Base-by-base conservation (phyloP, 176 grass and related monocot genomes). In the Paspalum notatum region DNA sequence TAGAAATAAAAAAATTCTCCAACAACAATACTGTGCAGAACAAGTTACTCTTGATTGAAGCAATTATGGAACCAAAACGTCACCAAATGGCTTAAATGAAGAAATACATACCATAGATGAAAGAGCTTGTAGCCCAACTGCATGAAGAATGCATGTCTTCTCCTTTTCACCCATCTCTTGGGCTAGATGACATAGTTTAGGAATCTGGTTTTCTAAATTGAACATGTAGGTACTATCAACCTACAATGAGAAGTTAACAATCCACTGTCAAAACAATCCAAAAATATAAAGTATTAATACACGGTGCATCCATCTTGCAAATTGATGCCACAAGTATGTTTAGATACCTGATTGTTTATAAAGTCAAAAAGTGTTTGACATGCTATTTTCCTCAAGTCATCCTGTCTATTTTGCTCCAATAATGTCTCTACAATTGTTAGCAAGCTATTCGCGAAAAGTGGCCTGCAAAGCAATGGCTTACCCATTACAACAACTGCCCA, bases 321-420 rank as follows among this genome's bases (percentile, higher is more conserved):
- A 85, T 40, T 68, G 73, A 69, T 75, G 38, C 22, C n/a, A 84
- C 69, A 66, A 58, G 45, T 42, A 75, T 71, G 55, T 75, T 80
- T 68, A 81, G 63, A 81, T 82, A 98, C 95, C 95, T 98, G 95
- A 76, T 87, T 76, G 49, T 89, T 98, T 75, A 95, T 79, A 85
- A 98, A 98, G 64, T 95, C 88, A 92, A 98, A 98, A 87, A 98
- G 81, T 21, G 82, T 89, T 80, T 91, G 81, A 38, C 92, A 98
- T 13, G 85, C 92, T 81, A 98, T 62, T 75, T 83, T 85, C 78
- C 90, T 72, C 84, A 98, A 83, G 18, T 92, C 90, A 86, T 93
- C 82, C 55, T 95, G 88, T 84, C 86, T 92, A 80, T 87, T 93
- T 82, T 98, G 95, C 66, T 98, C 92, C 88, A 98, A 32, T 78